Evolutionary conservation across 768 basidiomycete genomes (phyloP).

Genomic region (Auriscalpium orientale): DNA sequence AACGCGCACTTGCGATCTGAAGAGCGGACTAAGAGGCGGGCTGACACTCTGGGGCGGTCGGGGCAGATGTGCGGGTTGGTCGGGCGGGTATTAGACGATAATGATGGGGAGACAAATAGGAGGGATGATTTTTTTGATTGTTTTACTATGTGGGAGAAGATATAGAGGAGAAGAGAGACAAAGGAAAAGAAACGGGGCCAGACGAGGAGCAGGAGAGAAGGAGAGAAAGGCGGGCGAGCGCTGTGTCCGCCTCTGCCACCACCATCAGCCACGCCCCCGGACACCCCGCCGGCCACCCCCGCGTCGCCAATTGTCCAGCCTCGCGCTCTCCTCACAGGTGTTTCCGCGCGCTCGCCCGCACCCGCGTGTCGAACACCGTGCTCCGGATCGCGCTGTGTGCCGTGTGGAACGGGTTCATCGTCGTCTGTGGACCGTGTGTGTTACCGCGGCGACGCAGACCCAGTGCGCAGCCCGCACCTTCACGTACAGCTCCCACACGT

Average conservation of each 20-base stretch:
- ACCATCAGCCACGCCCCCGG: background rate
- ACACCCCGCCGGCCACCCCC: background rate
- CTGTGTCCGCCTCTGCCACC: background rate
- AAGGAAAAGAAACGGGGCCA: slow-evolving; percentile 9
- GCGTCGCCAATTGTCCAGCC: background rate
- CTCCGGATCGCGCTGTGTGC: slow-evolving; percentile 81
- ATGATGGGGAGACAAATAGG: slow-evolving; percentile 8
- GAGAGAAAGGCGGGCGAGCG: background rate
- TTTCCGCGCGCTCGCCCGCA: slow-evolving; percentile 82
- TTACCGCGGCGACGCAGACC: slow-evolving; percentile 5
- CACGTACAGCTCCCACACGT: slow-evolving; percentile 95
- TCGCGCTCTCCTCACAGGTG: slow-evolving; percentile 38
- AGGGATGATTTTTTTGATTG: slow-evolving; percentile 7
- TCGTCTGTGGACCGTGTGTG: slow-evolving; percentile 43
- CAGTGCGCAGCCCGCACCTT: slow-evolving; percentile 52
- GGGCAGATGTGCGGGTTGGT: slow-evolving; percentile 3
- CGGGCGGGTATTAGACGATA: slow-evolving; percentile 16
- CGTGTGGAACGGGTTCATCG: slow-evolving; percentile 94
- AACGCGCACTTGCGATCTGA: background rate
- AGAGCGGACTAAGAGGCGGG: background rate
- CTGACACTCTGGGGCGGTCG: background rate
- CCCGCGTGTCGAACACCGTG: slow-evolving; percentile 71
- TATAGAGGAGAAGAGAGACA: slow-evolving; percentile 11
- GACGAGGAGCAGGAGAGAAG: slow-evolving; percentile 17
- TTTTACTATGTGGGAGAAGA: slow-evolving; percentile 10